Conservation (phyloP, 1,139 yeast species). For the Yamadazyma epiphylla region DNA sequence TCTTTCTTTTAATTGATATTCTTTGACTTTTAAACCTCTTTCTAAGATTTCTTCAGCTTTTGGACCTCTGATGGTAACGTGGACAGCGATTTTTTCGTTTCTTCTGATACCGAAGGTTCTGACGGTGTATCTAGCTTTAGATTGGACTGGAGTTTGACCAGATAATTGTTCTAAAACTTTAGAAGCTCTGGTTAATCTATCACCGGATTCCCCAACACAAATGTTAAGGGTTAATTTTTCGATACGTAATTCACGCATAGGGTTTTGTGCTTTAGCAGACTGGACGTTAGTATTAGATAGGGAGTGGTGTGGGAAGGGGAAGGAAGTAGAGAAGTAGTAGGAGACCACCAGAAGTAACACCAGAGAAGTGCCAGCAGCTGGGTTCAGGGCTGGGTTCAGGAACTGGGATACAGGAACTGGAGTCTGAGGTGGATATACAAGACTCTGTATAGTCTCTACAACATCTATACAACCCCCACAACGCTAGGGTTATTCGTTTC, state of each 20-base stretch:
- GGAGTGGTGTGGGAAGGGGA: too few species aligned
- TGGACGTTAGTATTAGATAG: conserved; percentile 19
- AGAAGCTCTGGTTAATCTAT: conserved; percentile 99
- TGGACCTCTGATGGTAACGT: conserved; percentile 99
- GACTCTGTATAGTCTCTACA: too few species aligned
- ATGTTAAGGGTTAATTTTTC: conserved; percentile 99
- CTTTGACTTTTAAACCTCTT: conserved; percentile 99
- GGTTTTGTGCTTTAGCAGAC: conserved; percentile 41
- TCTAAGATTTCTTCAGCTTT: conserved; percentile 99
- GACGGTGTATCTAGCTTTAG: conserved; percentile 99
- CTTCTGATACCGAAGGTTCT: conserved; percentile 99
- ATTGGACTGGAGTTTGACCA: conserved; percentile 99
- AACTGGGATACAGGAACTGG: too few species aligned
- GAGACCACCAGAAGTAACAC: too few species aligned
- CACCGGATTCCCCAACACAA: conserved; percentile 99
- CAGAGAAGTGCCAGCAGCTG: too few species aligned
- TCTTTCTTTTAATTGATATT: conserved; percentile 89
- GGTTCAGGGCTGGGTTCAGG: too few species aligned
- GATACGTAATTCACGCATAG: conserved; percentile 99
- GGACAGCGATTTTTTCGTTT: conserved; percentile 99
- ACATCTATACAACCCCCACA: too few species aligned
- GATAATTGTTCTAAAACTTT: conserved; percentile 99
- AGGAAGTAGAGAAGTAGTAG: too few species aligned
- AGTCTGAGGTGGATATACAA: too few species aligned
- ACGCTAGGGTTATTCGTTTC: conserved; percentile 4